These are phyloP conservation scores for Tulasnella calospora DNA, from an alignment of 768 basidiomycete species.

Conservation along the genomic window DNA sequence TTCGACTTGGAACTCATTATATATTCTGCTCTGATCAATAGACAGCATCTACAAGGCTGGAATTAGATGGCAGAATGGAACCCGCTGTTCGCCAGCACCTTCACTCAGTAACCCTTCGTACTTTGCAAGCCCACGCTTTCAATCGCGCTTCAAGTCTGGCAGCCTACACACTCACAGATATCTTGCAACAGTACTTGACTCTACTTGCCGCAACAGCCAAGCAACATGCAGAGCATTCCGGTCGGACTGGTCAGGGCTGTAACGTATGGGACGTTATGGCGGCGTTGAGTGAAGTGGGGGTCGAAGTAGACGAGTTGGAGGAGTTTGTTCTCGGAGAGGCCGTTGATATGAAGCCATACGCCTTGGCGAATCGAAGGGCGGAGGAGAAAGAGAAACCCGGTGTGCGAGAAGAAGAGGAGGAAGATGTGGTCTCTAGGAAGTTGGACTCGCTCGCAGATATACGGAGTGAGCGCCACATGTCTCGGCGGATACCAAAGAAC, in stretches of 20 bases:
- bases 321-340: conserved; percentile 49
- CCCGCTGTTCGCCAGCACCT: conserved; percentile 24
- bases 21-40: background rate
- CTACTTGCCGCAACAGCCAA: conserved; percentile 63
- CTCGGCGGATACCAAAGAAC: background rate
- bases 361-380: background rate
- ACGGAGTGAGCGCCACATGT: conserved; percentile 30
- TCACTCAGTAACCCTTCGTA: conserved; percentile 36
- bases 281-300: conserved; percentile 71
- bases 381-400: conserved; percentile 35
- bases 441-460: conserved; percentile 40
- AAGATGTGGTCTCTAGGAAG: conserved; percentile 55
- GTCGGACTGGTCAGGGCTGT: conserved; percentile 47
- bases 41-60: background rate
- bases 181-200: conserved; percentile 67
- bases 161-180: conserved; percentile 62
- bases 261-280: conserved; percentile 56
- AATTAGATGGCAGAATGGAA: conserved; percentile 17
- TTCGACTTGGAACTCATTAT: background rate
- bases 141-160: conserved; percentile 71
- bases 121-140: conserved; percentile 73
- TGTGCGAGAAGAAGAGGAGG: conserved; percentile 48
- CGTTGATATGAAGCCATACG: conserved; percentile 60
- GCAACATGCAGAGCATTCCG: conserved; percentile 69
- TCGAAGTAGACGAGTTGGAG: conserved; percentile 59